phyloP scores from a whole-genome alignment of 2,329 filamentous ascomycete species.

The Pseudogymnoascus verrucosus region DNA sequence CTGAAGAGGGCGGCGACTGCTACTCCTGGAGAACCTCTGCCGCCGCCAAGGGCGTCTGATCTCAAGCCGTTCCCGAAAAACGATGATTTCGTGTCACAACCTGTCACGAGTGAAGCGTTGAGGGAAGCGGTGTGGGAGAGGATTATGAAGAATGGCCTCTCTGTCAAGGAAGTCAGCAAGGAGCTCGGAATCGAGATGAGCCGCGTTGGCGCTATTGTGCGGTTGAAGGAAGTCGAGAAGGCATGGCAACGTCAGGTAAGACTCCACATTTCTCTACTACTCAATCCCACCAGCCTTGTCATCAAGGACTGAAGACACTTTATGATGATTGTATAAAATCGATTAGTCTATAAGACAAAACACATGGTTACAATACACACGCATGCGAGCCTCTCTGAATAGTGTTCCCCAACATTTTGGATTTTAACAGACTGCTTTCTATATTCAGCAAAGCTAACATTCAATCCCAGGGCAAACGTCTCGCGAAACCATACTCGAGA shows the following conservation, averaged over 20 bases:
- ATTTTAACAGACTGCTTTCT: conserved; percentile 5
- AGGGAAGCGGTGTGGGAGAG: conserved; percentile 55
- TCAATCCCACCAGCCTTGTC: conserved; percentile 13
- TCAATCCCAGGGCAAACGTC: conserved; percentile 56
- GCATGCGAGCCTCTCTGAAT: conserved; percentile 70
- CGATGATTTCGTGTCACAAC: conserved; percentile 48
- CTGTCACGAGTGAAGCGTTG: conserved; percentile 56
- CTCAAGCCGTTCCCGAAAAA: conserved; percentile 55
- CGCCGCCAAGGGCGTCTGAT: conserved; percentile 18
- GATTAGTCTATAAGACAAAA: conserved; percentile 99
- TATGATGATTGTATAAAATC: conserved; percentile 68
- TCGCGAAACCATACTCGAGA: conserved; percentile 68
- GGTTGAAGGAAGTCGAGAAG: conserved; percentile 62
- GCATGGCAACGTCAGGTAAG: conserved; percentile 58
- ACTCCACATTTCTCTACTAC: conserved; percentile 17
- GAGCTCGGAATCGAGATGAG: conserved; percentile 58
- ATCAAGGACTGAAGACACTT: conserved; percentile 3
- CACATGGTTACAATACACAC: conserved; percentile 77
- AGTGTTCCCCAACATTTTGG: conserved; percentile 17
- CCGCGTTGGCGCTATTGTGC: conserved; percentile 60
- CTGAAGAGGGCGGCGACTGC: conserved; percentile 21
- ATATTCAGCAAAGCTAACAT: conserved; percentile 18
- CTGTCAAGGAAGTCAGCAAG: conserved; percentile 55
- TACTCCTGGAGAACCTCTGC: conserved; percentile 13
- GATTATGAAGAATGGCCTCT: conserved; percentile 47